Percentiles rank a stretch among this genome's conserved stretches.
phyloP scores from a whole-genome alignment of 345 rosid species.

The Physaria fendleri region DNA sequence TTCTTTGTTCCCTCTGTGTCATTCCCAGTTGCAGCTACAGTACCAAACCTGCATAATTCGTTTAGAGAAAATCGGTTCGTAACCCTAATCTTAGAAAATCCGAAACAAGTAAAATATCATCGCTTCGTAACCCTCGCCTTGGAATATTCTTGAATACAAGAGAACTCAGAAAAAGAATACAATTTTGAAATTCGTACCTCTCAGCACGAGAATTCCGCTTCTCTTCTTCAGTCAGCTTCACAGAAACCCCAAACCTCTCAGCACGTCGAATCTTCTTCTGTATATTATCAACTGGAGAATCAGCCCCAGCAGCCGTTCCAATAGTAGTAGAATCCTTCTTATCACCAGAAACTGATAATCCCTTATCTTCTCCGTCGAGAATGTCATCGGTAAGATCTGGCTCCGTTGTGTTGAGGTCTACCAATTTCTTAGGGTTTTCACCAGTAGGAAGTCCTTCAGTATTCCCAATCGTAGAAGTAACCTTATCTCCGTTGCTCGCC shows the following conservation, averaged over 20 bases:
- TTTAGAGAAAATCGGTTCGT: not conserved
- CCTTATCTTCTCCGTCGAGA: constrained; percentile 12
- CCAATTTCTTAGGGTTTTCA: constrained; percentile 37
- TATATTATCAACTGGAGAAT: constrained; percentile 36
- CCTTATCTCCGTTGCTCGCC: too few species aligned
- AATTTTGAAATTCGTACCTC: constrained; percentile 41
- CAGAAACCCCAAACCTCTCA: constrained; percentile 80
- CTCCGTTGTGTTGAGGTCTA: constrained; percentile 27
- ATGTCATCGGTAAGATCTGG: constrained; percentile 33
- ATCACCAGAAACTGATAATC: constrained; percentile 20
- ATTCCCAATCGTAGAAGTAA: constrained; percentile 15
- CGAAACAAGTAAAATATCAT: not conserved
- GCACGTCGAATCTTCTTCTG: constrained; percentile 91
- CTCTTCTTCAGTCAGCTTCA: constrained; percentile 76
- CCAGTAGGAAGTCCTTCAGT: too few species aligned
- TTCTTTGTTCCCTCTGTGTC: constrained; percentile 45
- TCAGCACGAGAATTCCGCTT: constrained; percentile 92
- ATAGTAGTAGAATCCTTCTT: constrained; percentile 30
- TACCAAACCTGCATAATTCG: constrained; percentile 60
- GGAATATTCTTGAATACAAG: not conserved
- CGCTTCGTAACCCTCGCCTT: constrained; percentile 11
- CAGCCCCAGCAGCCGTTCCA: too few species aligned
- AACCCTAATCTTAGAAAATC: constrained; percentile 10
- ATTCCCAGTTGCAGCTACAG: constrained; percentile 27
- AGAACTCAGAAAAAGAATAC: not conserved